Base-by-base conservation (phyloP, 2,329 filamentous ascomycete species). In the Xylariaceae sp. region DNA sequence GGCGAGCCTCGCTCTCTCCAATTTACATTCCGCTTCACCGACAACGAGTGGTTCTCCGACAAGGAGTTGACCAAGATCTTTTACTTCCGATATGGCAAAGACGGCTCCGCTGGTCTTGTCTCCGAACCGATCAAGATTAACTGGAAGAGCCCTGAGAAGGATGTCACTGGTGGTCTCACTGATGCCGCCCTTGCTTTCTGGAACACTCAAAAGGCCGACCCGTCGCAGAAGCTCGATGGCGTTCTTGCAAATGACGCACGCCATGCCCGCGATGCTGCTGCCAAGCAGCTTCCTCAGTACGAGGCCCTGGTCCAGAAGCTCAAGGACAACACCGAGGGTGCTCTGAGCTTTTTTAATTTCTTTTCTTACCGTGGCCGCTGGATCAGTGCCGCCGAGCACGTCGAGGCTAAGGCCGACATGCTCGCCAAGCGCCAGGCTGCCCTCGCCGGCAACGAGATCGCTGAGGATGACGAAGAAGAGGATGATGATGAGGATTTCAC, bases 281-380 rank as follows among this genome's bases (percentile, higher is more conserved):
- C 64, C 52, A 63, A 62, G 58, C 42, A 64, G 51, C 50, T 66
- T 42, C 60, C 64, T 50, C 57, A 65, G 56, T 67, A 65, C 60
- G 55, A 66, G 59, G 48, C 41, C 2, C 59, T 67, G 2, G 61
- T 55, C 53, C 54, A 62, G 51, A 55, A 60, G 54, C 57, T 66
- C 30, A 56, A 62, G 44, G 56, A 56, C 53, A 63, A 63, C 51
- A 56, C 56, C 48, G 54, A 56, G 35, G 63, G 64, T 60, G 76
- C 76, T 7, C 64, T 77, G 39, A 84, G 80, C 70, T 88, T 89
- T 75, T 89, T 89, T 68, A 80, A 81, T 49, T 86, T 84, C 77
- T 89, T 89, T 68, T 83, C 79, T 9, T 89, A 82, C 70, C 79
- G 73, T 62, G 83, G 76, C 61, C 71, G 78, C 51, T 81, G 79